A percentile compares a stretch with the other conserved stretches of the same genome.
Evolutionary conservation across 2,329 filamentous ascomycete species (phyloP).

Genomic region (Pestalotiopsis sp.): DNA sequence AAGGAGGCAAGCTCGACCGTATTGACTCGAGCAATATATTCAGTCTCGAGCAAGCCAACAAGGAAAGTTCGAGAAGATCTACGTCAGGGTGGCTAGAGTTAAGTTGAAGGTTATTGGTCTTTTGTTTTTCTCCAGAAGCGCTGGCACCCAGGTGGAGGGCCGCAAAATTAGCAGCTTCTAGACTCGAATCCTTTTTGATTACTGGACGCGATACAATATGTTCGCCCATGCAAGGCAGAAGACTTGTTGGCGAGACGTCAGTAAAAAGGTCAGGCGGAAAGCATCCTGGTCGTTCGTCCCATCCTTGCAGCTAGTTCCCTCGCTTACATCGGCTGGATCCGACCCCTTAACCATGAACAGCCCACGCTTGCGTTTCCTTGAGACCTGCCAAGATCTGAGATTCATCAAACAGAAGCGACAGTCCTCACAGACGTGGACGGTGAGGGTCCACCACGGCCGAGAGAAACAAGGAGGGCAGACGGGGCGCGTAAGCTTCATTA

Average conservation of each 20-base stretch:
- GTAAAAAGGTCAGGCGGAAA: too few relatives aligned
- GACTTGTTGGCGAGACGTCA: background rate
- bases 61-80: background rate
- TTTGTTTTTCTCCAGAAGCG: background rate
- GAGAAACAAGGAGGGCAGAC: background rate
- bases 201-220: background rate
- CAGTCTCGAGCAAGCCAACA: background rate
- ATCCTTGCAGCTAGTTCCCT: background rate
- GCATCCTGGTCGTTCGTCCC: background rate
- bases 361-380: background rate
- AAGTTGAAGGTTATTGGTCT: slow-evolving; percentile 5
- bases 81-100: background rate
- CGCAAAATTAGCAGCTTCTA: background rate
- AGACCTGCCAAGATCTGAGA: slow-evolving; percentile 5
- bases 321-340: slow-evolving; percentile 3
- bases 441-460: background rate
- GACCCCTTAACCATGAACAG: slow-evolving; percentile 7
- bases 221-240: background rate
- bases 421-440: background rate
- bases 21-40: background rate
- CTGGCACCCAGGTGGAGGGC: background rate
- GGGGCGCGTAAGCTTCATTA: background rate
- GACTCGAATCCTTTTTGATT: background rate
- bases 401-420: slow-evolving; percentile 2
- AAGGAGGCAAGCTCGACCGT: background rate